Conservation (phyloP, 2,329 filamentous ascomycete genomes). For the Pestalotiopsis sp. region DNA sequence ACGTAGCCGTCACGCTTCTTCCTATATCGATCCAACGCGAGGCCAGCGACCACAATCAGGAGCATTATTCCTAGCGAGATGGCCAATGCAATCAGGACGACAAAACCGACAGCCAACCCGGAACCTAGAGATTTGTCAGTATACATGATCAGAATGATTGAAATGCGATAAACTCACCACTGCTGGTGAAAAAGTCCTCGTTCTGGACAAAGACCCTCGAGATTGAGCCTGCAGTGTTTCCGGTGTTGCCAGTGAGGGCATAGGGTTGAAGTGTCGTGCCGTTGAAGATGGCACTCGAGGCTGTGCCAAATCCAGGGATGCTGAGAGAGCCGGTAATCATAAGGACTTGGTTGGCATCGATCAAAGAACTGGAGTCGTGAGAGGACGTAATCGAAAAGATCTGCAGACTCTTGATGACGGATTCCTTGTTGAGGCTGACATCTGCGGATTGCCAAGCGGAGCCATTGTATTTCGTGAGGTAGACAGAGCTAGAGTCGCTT, state of each 20-base stretch:
- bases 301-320: conserved; percentile 75
- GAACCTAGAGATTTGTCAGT: conserved; percentile 39
- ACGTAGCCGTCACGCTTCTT: conserved; percentile 80
- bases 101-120: conserved; percentile 71
- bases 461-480: conserved; percentile 82
- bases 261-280: conserved; percentile 80
- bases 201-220: conserved; percentile 84
- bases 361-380: conserved; percentile 65
- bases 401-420: conserved; percentile 78
- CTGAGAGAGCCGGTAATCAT: conserved; percentile 84
- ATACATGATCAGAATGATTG: neutral
- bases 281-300: conserved; percentile 86
- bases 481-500: conserved; percentile 65
- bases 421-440: conserved; percentile 63
- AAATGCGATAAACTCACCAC: conserved; percentile 50
- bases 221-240: conserved; percentile 72
- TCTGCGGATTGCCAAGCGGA: conserved; percentile 69
- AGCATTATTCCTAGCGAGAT: conserved; percentile 79
- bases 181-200: conserved; percentile 70
- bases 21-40: conserved; percentile 74
- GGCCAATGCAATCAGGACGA: conserved; percentile 80
- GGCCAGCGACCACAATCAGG: conserved; percentile 74
- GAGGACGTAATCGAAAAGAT: conserved; percentile 71
- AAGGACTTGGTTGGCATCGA: conserved; percentile 71
- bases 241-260: conserved; percentile 71